Evolutionary conservation across 495 filamentous ascomycete species (phyloP).

Genomic region (Apiosordaria backusii): DNA sequence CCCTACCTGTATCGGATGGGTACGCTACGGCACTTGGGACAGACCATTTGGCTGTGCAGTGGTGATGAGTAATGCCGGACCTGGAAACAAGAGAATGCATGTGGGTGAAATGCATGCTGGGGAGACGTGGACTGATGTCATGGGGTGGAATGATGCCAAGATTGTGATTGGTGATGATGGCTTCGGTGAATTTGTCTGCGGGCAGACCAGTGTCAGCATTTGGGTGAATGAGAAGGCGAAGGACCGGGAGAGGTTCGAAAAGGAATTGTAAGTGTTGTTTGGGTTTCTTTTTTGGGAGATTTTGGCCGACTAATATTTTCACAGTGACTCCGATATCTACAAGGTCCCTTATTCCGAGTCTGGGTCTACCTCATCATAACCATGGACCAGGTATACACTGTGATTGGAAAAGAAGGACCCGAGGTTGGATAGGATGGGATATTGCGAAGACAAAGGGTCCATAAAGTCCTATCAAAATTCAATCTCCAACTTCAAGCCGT

Average conservation of each 20-base stretch:
- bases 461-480: no score
- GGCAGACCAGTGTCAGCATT: constrained; percentile 52
- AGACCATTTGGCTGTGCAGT: constrained; percentile 53
- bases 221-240: constrained; percentile 58
- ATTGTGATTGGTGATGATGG: constrained; percentile 55
- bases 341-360: background rate
- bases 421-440: no score
- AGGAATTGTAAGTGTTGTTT: constrained; percentile 34
- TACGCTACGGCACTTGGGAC: constrained; percentile 56
- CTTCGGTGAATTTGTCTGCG: constrained; percentile 53
- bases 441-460: no score
- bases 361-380: background rate
- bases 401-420: no score
- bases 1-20: constrained; percentile 66
- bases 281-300: background rate
- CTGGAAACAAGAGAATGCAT: constrained; percentile 55
- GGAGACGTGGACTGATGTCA: constrained; percentile 59
- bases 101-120: constrained; percentile 55
- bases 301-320: background rate
- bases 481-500: no score
- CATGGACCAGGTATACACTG: no score
- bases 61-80: constrained; percentile 54
- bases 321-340: constrained; percentile 2
- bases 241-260: constrained; percentile 46
- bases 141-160: constrained; percentile 43